Conservation (phyloP, 768 basidiomycete species). For the Trametopsis cervina region DNA sequence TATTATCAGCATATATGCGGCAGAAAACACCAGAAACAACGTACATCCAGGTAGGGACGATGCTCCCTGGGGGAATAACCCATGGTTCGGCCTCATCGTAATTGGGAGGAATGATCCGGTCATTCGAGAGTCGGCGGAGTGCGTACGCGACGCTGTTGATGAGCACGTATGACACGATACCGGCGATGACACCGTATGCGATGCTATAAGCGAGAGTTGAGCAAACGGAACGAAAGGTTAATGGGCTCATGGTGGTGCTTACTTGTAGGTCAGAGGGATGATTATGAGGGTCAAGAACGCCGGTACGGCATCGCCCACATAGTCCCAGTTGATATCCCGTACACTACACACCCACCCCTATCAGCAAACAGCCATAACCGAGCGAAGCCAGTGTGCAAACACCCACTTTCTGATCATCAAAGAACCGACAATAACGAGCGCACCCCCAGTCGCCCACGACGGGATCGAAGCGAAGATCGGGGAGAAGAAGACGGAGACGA, state of each 20-base stretch:
- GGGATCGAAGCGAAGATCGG: conserved; percentile 87
- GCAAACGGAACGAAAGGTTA: conserved; percentile 6
- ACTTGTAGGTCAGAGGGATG: conserved; percentile 78
- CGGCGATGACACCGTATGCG: conserved; percentile 84
- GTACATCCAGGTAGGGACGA: conserved; percentile 65
- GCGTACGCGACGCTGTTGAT: conserved; percentile 65
- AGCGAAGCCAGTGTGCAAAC: background rate
- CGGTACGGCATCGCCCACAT: conserved; percentile 80
- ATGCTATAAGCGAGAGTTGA: conserved; percentile 42
- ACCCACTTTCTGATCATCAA: conserved; percentile 80
- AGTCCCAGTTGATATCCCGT: conserved; percentile 84
- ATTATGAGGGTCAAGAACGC: conserved; percentile 78
- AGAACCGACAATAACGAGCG: conserved; percentile 79
- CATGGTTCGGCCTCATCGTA: conserved; percentile 62
- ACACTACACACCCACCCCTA: conserved; percentile 35
- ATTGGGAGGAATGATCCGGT: conserved; percentile 56
- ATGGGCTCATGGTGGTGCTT: conserved; percentile 18
- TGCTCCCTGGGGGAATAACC: conserved; percentile 64
- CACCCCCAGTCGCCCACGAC: conserved; percentile 82
- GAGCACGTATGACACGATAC: conserved; percentile 61
- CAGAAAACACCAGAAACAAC: too few species aligned
- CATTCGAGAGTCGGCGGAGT: conserved; percentile 47
- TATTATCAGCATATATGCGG: too few species aligned
- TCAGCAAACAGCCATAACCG: background rate
- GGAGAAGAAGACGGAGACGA: conserved; percentile 81